Evolutionary conservation across 2,329 filamentous ascomycete genomes (phyloP), one percentile per base, ranked within the genome.

Genomic region (Curvularia eragrostidis): DNA sequence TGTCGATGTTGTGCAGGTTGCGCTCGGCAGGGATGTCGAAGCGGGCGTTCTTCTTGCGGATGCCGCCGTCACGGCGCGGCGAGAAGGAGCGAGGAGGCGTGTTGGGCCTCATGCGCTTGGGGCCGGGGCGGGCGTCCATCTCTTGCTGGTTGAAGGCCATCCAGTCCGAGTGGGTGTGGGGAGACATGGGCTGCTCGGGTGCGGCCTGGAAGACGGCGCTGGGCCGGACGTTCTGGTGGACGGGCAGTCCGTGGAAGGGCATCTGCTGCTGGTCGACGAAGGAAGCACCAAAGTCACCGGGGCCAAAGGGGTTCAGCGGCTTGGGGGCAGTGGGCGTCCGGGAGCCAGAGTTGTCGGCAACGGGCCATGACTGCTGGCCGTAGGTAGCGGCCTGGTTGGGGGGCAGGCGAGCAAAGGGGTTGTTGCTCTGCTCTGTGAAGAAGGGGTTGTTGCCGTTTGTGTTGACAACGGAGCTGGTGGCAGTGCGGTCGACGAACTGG

Each of bases 11-110:
- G 82, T 86, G 89, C 68, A 99, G 86, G 72, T 93, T 98, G 62
- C 93, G 87, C 80, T 97, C 95, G 43, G 91, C 88, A 9, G 95
- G 95, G 67, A 99, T 99, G 73, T 98, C 94, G 78, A 98, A 97
- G 67, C 94, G 90, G 65, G 93, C 93, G 74, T 98, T 99, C 89
- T 98, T 98, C 88, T 99, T 99, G 72, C 95, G 87, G 78, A 98
- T 96, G 61, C 95, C 92, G 68, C 96, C 93, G 55, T 91, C 88
- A 67, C 91, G 86, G 52, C 86, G 80, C 54, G 93, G 89, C 61
- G 93, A 92, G 80, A 91, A 90, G 68, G 85, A 90, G 73, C 87
- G 86, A 77, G 89, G 85, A 54, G 85, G 82, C 26, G 91, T 93
- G 74, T 85, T 85, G 41, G 87, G 85, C 63, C 84, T 83, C 83